phyloP scores from a whole-genome alignment of 2,329 filamentous ascomycete genomes.

The Curvularia lunata region DNA sequence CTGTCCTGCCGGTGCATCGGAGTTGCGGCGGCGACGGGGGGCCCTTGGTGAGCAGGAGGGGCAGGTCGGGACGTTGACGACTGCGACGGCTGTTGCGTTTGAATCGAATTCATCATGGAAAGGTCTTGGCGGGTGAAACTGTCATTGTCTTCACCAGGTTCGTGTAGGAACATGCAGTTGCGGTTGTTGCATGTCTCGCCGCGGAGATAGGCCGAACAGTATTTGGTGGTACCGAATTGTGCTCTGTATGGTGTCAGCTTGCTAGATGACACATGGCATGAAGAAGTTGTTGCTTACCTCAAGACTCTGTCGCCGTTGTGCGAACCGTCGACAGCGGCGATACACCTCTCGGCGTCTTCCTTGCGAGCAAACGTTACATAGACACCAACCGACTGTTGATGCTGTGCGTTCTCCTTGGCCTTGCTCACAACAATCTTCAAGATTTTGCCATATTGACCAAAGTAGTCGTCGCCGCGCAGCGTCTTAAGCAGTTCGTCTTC shows the following conservation, averaged over 20 bases:
- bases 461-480: conserved; percentile 88
- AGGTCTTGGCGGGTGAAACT: conserved; percentile 94
- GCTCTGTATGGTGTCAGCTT: conserved; percentile 55
- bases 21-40: conserved; percentile 60
- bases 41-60: conserved; percentile 57
- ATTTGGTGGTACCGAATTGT: conserved; percentile 91
- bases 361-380: conserved; percentile 98
- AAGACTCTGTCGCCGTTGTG: conserved; percentile 86
- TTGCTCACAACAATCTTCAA: conserved; percentile 99
- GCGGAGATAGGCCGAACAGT: conserved; percentile 95
- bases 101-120: conserved; percentile 91
- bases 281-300: conserved; percentile 59
- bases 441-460: conserved; percentile 97
- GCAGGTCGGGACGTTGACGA: conserved; percentile 59
- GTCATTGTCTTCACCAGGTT: conserved; percentile 97
- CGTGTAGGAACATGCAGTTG: conserved; percentile 97
- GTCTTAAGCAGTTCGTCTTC: conserved; percentile 93
- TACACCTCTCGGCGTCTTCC: conserved; percentile 87
- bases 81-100: conserved; percentile 74
- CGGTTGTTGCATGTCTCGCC: conserved; percentile 94
- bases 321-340: conserved; percentile 89
- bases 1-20: conserved; percentile 77
- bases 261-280: conserved; percentile 5
- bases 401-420: conserved; percentile 73
- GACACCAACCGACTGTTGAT: conserved; percentile 87